Base-by-base conservation (phyloP, 495 filamentous ascomycete genomes). In the Aeminium ludgeri region DNA sequence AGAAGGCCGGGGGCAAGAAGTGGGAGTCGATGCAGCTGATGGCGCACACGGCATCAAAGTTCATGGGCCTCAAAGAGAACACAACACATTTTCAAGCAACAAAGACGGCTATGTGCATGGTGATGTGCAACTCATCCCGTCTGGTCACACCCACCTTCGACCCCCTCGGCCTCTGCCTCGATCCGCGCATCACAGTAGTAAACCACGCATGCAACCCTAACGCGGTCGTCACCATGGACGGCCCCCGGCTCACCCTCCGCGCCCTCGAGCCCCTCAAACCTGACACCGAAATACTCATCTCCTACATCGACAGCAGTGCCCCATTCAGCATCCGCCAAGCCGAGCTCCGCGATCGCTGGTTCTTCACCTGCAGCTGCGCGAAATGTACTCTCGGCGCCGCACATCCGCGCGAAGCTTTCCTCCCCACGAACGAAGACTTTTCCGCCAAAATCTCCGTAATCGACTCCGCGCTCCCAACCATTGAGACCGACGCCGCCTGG, bases 151-250 rank as follows among this genome's bases (percentile, higher is more conserved):
- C 65, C 11, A 58, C 65, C 2, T 68, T 73, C 29, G 73, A 77
- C 38, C 64, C 70, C 2, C 60, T 80, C 31, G 80, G 80, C 10
- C 60, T 75, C 10, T 71, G 66, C 32, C 49, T 83, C 29, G 74
- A 80, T 40, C 64, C 73, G 1, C 56, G 68, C 4, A 66, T 69
- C 0, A 62, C 70, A 30, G 50, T 66, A 10, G 65, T 77, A 49
- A 84, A 84, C 54, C 81, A 86, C 59, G 78, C 71, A 38, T 84
- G 81, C 57, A 62, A 67, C 28, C 75, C 75, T 20, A 86, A 81
- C 44, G 65, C 72, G n/a, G 62, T 69, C 11, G 63, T 80, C 25
- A 65, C 71, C 11, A 78, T 80, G 49, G 72, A 80, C 38, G 71
- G 67, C 12, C 46, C 44, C 1, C 30, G 55, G 20, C 40, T 68